Base-by-base conservation (phyloP, 225 moss, liverwort and hornwort species). In the Sphagnum tenellum region DNA sequence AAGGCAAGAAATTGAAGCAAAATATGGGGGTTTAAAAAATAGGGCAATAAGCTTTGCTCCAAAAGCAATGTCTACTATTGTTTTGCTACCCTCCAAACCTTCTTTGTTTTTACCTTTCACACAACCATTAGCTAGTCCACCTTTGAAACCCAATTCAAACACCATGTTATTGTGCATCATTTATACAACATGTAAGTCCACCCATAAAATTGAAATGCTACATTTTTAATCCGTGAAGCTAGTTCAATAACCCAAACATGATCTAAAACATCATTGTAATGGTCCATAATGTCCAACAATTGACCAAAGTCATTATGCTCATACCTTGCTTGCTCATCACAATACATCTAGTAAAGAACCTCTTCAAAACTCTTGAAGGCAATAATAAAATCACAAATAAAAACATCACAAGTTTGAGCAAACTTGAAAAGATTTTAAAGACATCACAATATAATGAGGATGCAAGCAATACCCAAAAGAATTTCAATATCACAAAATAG, bases 391-490 rank as follows among this genome's bases (percentile, higher is more conserved):
- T 58, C 57, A n/a, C 11, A 58, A n/a, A 58, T 58, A n/a, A 58
- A n/a, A 7, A 58, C 57, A 58, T 58, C 57, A 58, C 57, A n/a
- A n/a, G 5, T n/a, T n/a, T 58, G 57, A 58, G 11, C 57, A 58
- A 58, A 58, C 57, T 58, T 58, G 11, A 29, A 58, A n/a, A 58
- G 29, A 58, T 4, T 29, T n/a, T 58, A 29, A n/a, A 58, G 12
- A 58, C 5, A 7, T 58, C 3, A 2, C 2, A 58, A 29, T 29
- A 58, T 8, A 7, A 2, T 0, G 29, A 58, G n/a, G 57, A 58
- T 58, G 57, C 57, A 58, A n/a, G 57, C 29, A 29, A 58, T 2
- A 58, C 11, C 57, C 57, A 58, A 58, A n/a, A 58, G 29, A 58
- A 58, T 1, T 29, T 58, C 57, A 4, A 58, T n/a, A n/a, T 58